Evolutionary conservation across 2,329 filamentous ascomycete species (phyloP), one percentile per base, ranked within the genome.

Genomic region (Cytospora piceicola): DNA sequence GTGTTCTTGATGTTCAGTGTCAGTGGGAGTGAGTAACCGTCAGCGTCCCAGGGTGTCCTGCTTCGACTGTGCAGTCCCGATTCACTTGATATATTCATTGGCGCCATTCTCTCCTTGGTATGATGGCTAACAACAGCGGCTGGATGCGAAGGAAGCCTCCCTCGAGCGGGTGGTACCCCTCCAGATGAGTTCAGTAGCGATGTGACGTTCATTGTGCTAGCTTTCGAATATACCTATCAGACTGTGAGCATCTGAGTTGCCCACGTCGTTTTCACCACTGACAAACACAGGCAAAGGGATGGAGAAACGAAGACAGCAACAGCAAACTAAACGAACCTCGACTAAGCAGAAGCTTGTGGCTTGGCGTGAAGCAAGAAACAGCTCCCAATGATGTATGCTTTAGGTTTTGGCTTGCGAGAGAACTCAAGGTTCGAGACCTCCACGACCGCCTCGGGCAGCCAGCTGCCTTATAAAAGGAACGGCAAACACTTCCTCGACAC

Each of bases 21-120:
- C 53, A 79, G 72, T 5, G 81, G 79, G 27, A 84, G 75, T 29
- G 80, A 80, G 68, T 82, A 84, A 52, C 82, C 82, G 39, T 78
- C 79, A 22, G 79, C 82, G 66, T 83, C 80, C 83, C 83, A 85
- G 61, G 82, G 82, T 49, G 76, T 83, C 63, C 82, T 79, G 67
- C 72, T 78, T 59, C 76, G 70, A 66, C 67, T 73, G 7, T 74
- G 67, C 27, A 73, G 64, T 61, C 71, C 70, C 9, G 73, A 71
- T 51, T 77, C 75, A 66, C 75, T 74, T 11, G 70, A 69, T 55
- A 71, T 70, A 29, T 56, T 54, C 6, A 49, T 34, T 22, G 63
- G 34, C 27, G 52, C 17, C 49, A 49, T 52, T 24, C 58, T 62
- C 27, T 67, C 59, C 53, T 62, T 59, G 29, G 15, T 34, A 20